Conservation (phyloP, 805 yeast species). For the Saccharomycopsis oosterbeekiorum region DNA sequence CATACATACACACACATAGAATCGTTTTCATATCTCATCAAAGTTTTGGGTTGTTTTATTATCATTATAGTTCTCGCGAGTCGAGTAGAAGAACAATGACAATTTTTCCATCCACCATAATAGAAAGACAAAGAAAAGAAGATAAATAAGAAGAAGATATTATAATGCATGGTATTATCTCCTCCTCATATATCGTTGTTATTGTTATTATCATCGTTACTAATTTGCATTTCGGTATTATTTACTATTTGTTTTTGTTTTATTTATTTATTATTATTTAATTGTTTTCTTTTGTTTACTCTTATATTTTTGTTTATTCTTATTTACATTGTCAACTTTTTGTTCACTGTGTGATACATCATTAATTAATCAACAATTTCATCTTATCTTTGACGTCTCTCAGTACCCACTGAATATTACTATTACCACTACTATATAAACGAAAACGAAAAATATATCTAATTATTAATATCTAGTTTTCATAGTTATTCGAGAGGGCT, state of each 20-base stretch:
- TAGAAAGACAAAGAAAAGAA: background rate
- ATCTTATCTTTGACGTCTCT: background rate
- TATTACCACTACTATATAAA: background rate
- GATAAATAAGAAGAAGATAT: background rate
- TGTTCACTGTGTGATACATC: background rate
- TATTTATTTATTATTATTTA: background rate
- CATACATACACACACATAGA: background rate
- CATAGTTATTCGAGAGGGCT: no score
- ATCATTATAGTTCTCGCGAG: background rate
- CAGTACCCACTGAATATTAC: background rate
- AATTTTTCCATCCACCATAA: background rate
- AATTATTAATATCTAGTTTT: background rate
- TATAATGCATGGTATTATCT: background rate
- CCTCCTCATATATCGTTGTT: background rate
- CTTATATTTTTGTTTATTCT: background rate
- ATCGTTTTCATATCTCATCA: background rate
- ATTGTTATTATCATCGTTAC: background rate
- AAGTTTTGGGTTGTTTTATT: background rate
- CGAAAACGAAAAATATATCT: background rate
- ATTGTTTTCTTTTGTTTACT: background rate
- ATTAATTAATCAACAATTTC: background rate
- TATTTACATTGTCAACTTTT: background rate
- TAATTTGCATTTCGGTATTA: background rate
- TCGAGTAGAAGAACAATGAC: background rate
- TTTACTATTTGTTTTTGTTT: background rate